Evolutionary conservation across 2,329 filamentous ascomycete species (phyloP).

Genomic region (Monilinia fructigena): DNA sequence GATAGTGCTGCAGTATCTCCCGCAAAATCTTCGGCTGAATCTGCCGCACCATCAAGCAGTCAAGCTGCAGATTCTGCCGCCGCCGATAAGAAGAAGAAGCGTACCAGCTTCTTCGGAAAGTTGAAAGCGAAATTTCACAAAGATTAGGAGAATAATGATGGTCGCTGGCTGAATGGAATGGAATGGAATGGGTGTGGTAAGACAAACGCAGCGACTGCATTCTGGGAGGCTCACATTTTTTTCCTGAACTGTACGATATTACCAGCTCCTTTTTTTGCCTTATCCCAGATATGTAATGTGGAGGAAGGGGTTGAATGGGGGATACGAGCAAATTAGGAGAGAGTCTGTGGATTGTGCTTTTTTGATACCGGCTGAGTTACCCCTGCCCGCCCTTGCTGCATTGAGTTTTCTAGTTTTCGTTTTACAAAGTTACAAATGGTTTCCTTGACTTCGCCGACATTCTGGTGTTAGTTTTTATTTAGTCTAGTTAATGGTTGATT

Average conservation of each 20-base stretch:
- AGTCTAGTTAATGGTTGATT: slow-evolving; percentile 20
- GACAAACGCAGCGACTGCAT: slow-evolving; percentile 18
- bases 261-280: slow-evolving; percentile 20
- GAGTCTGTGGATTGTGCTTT: slow-evolving; percentile 18
- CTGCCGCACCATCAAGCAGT: slow-evolving; percentile 33
- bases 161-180: slow-evolving; percentile 9
- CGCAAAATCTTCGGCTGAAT: slow-evolving; percentile 32
- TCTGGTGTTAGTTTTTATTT: slow-evolving; percentile 19
- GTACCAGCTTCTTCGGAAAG: slow-evolving; percentile 43
- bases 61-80: slow-evolving; percentile 32
- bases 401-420: slow-evolving; percentile 23
- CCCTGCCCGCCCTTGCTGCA: slow-evolving; percentile 23
- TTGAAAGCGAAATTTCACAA: slow-evolving; percentile 53
- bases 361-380: slow-evolving; percentile 25
- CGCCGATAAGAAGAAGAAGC: slow-evolving; percentile 42
- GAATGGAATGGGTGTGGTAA: slow-evolving; percentile 4
- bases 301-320: slow-evolving; percentile 16
- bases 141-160: slow-evolving; percentile 30
- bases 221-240: slow-evolving; percentile 19
- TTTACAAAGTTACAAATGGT: slow-evolving; percentile 24
- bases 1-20: slow-evolving; percentile 28
- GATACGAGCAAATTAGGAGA: slow-evolving; percentile 14
- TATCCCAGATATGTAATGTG: slow-evolving; percentile 20
- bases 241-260: slow-evolving; percentile 23
- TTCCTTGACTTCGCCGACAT: slow-evolving; percentile 24